Base-by-base conservation (phyloP, 129 eudicot species). In the Smallanthus sonchifolius region DNA sequence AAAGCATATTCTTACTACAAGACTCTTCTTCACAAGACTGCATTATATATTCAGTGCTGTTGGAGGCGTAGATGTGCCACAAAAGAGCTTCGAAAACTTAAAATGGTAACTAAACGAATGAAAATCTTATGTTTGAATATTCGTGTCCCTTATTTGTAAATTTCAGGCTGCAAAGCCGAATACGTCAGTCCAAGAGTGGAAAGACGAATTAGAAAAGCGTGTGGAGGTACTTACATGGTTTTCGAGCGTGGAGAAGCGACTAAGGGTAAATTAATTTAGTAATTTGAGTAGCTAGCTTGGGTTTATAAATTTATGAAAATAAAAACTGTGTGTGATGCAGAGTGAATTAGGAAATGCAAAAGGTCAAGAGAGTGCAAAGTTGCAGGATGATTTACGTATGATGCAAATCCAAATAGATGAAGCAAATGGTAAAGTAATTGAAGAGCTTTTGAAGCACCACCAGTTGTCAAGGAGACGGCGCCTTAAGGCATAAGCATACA, bases 161-260 rank as follows among this genome's bases (percentile, higher is more conserved):
- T 48, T 71, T 42, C 84, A 93, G 98, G 98, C 98, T 83, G 89
- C 98, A 82, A 86, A 96, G 82, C 96, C 90, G 89, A 89, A 95
- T 10, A 96, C 96, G 55, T 95, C 96, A 24, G 95, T 92, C 61
- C 90, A 90, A 87, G 96, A 93, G 78, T 92, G 92, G 38, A 93
- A 93, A 72, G 98, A 93, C 87, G 90, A 90, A 86, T 84, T 93
- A 60, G 96, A 93, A 86, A 93, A 93, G 87, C 92, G 96, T 69
- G 98, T 93, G 65, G 98, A 93, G 80, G 98, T 90, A 69, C 98
- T 93, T 77, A 84, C 95, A 65, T 93, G 95, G 95, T 87, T 96
- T 66, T 80, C 90, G 89, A 96, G 90, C 81, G 77, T 87, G 75
- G 96, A 93, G 84, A 91, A 88, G 68, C 92, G 96, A 76, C 37